Conservation (phyloP, 345 rosid genomes). For the Ailanthus altissimus region DNA sequence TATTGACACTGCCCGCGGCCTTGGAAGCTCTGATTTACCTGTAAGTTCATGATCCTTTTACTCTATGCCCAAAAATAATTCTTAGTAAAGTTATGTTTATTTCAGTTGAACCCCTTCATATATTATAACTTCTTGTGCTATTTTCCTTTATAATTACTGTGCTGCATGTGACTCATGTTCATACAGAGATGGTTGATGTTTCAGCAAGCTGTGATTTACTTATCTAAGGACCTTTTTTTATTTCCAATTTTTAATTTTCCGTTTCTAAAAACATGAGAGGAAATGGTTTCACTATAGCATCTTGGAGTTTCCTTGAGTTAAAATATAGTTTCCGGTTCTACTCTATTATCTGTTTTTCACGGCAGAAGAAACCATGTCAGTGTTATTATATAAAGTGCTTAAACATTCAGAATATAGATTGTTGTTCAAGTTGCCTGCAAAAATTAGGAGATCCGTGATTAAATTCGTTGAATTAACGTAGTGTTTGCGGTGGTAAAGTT, state of each 20-base stretch:
- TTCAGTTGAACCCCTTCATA: background rate
- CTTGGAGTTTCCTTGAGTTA: background rate
- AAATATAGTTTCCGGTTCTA: background rate
- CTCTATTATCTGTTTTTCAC: background rate
- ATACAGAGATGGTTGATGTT: background rate
- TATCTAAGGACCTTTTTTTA: background rate
- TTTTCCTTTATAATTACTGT: background rate
- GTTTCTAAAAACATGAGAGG: background rate
- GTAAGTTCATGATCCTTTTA: constrained; percentile 47
- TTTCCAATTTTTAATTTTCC: background rate
- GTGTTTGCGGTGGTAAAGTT: too few relatives aligned
- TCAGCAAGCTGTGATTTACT: background rate
- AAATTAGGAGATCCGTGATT: background rate
- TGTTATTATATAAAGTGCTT: too few relatives aligned
- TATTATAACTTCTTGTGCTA: background rate
- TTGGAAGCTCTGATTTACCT: constrained; percentile 56
- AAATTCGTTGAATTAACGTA: background rate
- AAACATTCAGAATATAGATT: background rate
- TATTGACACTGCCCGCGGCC: constrained; percentile 81
- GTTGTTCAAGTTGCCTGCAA: background rate
- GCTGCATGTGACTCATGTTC: background rate
- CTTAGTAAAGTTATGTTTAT: background rate
- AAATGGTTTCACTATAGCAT: background rate
- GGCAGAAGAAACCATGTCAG: too few relatives aligned
- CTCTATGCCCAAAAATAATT: background rate